phyloP scores from a whole-genome alignment of 2,329 filamentous ascomycete species.

The Cladophialophora psammophila region DNA sequence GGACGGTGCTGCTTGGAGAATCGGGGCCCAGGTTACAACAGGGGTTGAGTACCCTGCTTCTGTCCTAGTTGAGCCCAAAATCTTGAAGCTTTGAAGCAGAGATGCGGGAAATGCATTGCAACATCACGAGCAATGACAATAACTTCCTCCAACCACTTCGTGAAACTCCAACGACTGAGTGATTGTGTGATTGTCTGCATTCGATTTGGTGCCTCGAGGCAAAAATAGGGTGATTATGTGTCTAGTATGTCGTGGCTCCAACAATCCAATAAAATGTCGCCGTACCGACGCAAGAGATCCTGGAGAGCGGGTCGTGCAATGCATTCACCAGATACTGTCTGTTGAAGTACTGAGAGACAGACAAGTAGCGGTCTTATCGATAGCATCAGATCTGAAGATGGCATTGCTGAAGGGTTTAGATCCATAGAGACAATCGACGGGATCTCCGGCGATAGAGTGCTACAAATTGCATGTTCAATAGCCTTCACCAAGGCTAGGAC shows the following conservation, averaged over 20 bases:
- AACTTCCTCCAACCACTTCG: neutral
- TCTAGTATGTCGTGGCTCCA: neutral
- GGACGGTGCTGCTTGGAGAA: conserved; percentile 55
- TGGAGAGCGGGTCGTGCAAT: conserved; percentile 12
- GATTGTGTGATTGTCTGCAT: neutral
- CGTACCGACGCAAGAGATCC: conserved; percentile 9
- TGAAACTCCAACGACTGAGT: neutral
- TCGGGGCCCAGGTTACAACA: neutral
- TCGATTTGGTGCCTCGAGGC: neutral
- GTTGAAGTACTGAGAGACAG: conserved; percentile 13
- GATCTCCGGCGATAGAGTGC: neutral
- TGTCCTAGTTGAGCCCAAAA: conserved; percentile 9
- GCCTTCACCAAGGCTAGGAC: conserved; percentile 1
- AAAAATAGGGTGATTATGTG: neutral
- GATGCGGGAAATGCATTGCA: no score
- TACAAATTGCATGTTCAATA: conserved; percentile 15
- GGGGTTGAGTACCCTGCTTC: conserved; percentile 11
- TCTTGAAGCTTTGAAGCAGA: neutral
- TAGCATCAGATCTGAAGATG: neutral
- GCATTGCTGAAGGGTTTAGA: neutral
- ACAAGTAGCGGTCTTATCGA: conserved; percentile 1
- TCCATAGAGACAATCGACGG: neutral
- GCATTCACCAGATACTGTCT: conserved; percentile 7
- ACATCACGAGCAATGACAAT: no score
- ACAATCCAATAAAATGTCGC: conserved; percentile 18